phyloP scores from a whole-genome alignment of 179 eudicot genomes.

The Amaranthus tricolor region DNA sequence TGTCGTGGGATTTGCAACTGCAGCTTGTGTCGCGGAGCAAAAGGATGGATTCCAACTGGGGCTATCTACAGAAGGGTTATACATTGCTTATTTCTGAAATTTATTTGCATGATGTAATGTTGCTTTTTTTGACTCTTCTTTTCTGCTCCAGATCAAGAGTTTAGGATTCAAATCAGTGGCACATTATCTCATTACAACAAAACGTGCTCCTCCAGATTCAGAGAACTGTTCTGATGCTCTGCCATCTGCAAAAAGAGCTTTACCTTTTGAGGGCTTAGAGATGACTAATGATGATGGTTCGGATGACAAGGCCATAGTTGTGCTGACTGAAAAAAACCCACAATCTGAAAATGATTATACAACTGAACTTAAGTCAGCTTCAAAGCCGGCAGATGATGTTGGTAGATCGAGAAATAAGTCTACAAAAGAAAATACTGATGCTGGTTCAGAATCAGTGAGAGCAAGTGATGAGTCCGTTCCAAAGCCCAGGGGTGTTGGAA shows the following conservation, averaged over 20 bases:
- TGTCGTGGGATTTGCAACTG: conserved; percentile 98
- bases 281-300: not conserved
- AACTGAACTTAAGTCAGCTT: not conserved
- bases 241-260: conserved; percentile 4
- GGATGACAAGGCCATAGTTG: conserved; percentile 5
- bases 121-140: not conserved
- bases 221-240: conserved; percentile 6
- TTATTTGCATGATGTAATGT: too few relatives aligned
- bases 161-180: conserved; percentile 16
- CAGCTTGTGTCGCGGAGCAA: conserved; percentile 88
- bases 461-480: too few relatives aligned
- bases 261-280: conserved; percentile 16
- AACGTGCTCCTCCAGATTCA: conserved; percentile 16
- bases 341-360: not conserved
- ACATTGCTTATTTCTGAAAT: too few relatives aligned
- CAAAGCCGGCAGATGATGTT: not conserved
- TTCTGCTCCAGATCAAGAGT: not conserved
- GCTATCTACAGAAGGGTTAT: conserved; percentile 56
- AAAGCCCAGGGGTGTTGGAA: too few relatives aligned
- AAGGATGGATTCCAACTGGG: conserved; percentile 92
- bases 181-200: conserved; percentile 10
- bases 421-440: too few relatives aligned
- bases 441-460: too few relatives aligned
- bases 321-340: conserved; percentile 1
- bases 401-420: too few relatives aligned